Conservation (phyloP, 2,329 filamentous ascomycete species). For the Apiospora hydei region DNA sequence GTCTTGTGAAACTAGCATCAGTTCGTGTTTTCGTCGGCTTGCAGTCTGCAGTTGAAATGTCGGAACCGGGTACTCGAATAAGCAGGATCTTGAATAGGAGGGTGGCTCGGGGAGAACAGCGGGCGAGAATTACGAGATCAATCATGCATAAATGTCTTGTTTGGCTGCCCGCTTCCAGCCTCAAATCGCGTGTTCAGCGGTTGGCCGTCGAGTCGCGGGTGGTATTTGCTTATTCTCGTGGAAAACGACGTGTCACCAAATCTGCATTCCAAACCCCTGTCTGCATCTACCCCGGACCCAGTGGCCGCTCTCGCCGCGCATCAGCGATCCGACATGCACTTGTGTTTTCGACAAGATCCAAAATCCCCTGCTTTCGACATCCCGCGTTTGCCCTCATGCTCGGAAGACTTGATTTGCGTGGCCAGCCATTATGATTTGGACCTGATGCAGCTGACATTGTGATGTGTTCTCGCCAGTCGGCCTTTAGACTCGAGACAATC, state of each 20-base stretch:
- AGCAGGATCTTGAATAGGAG: background rate
- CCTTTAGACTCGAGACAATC: background rate
- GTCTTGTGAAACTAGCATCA: background rate
- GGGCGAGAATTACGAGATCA: background rate
- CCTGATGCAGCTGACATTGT: background rate
- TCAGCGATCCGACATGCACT: background rate
- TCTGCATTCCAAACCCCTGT: background rate
- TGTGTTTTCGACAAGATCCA: background rate
- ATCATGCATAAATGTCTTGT: background rate
- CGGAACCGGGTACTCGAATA: background rate
- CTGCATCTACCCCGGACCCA: too few relatives aligned
- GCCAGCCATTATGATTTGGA: background rate
- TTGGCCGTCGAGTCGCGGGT: background rate
- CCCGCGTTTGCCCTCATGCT: background rate
- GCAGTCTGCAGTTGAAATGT: background rate
- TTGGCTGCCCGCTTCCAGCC: background rate
- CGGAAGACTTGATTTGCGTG: background rate
- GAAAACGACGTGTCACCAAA: background rate
- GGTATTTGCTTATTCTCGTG: background rate
- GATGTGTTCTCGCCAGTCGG: too few relatives aligned
- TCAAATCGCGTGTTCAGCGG: background rate
- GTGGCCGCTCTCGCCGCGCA: too few relatives aligned
- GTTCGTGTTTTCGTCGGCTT: background rate
- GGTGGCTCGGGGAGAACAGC: background rate
- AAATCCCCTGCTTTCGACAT: too few relatives aligned